A percentile compares a stretch with the other conserved stretches of the same genome.
phyloP scores from a whole-genome alignment of 2,329 filamentous ascomycete species.

The Corniculantispora saksenae region DNA sequence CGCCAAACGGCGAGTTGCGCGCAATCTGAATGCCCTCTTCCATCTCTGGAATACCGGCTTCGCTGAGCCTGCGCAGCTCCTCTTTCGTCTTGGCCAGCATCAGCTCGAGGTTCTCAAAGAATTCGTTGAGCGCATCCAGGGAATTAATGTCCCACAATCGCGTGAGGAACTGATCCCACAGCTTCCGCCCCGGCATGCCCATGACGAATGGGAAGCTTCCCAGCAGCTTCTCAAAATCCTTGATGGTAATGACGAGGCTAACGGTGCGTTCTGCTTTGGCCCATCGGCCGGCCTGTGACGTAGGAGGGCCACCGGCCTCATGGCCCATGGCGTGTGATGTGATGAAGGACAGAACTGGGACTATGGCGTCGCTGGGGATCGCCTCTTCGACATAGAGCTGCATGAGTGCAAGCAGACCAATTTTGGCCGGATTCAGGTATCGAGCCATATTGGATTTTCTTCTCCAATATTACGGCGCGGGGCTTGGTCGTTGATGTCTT shows the following conservation, averaged over 20 bases:
- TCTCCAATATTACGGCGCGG: not conserved
- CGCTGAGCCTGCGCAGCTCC: slow-evolving; percentile 57
- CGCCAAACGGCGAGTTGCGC: slow-evolving; percentile 75
- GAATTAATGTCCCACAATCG: slow-evolving; percentile 84
- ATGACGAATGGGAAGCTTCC: slow-evolving; percentile 51
- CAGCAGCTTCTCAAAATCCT: slow-evolving; percentile 62
- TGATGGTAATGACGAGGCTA: slow-evolving; percentile 54
- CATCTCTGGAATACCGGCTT: slow-evolving; percentile 37
- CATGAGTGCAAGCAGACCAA: slow-evolving; percentile 78
- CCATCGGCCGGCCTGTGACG: slow-evolving; percentile 42
- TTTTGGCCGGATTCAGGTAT: slow-evolving; percentile 85
- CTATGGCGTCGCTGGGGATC: slow-evolving; percentile 68
- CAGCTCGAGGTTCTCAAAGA: slow-evolving; percentile 63
- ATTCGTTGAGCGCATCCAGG: slow-evolving; percentile 75
- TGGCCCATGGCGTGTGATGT: slow-evolving; percentile 66
- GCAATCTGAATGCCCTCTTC: slow-evolving; percentile 63
- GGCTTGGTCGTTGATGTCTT: not conserved
- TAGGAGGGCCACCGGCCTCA: slow-evolving; percentile 29
- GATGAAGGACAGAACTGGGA: slow-evolving; percentile 78
- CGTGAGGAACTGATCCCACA: slow-evolving; percentile 85
- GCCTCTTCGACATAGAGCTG: slow-evolving; percentile 76
- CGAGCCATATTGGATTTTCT: slow-evolving; percentile 63
- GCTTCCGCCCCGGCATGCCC: slow-evolving; percentile 69
- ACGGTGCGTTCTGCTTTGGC: slow-evolving; percentile 51
- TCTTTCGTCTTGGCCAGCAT: slow-evolving; percentile 65